Evolutionary conservation across 164 flowering plant genomes (phyloP).

Genomic region (Nymphaea colorata): DNA sequence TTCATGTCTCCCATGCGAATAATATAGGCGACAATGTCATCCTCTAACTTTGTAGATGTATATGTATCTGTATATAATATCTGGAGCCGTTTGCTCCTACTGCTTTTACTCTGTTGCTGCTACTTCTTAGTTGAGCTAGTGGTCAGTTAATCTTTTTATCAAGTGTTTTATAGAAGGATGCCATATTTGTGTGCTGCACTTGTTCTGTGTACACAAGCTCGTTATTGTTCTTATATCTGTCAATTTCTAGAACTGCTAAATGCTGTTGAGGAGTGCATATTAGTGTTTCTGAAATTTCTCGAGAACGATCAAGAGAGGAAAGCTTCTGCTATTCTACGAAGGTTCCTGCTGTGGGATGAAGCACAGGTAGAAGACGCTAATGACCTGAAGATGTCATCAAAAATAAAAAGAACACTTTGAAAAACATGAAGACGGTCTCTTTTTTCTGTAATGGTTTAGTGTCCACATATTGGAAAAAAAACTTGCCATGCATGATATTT

Average conservation of each 20-base stretch:
- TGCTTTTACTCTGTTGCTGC: background rate
- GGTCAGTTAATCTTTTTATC: no score
- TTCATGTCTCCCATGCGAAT: background rate
- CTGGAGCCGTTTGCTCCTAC: background rate
- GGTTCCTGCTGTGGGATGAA: slow-evolving; percentile 10
- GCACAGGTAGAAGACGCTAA: slow-evolving; percentile 41
- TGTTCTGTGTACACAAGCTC: no score
- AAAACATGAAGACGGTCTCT: slow-evolving; percentile 16
- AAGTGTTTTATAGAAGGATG: no score
- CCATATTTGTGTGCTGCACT: no score
- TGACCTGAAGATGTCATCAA: slow-evolving; percentile 27
- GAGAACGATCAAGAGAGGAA: slow-evolving; percentile 21
- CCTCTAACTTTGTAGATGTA: background rate
- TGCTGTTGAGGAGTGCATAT: slow-evolving; percentile 34
- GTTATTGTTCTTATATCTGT: no score
- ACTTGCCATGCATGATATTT: background rate
- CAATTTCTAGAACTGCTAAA: slow-evolving; percentile 1
- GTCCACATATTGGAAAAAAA: no score
- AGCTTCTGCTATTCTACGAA: slow-evolving; percentile 22
- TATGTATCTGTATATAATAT: background rate
- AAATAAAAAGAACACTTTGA: slow-evolving; percentile 21
- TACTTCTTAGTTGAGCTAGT: slow-evolving; percentile 2
- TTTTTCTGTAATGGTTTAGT: background rate
- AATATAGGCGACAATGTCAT: background rate
- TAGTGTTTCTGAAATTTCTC: slow-evolving; percentile 23